Evolutionary conservation across 495 filamentous ascomycete species (phyloP), one percentile per base, ranked within the genome.

Genomic region (Coniosporium apollinis): DNA sequence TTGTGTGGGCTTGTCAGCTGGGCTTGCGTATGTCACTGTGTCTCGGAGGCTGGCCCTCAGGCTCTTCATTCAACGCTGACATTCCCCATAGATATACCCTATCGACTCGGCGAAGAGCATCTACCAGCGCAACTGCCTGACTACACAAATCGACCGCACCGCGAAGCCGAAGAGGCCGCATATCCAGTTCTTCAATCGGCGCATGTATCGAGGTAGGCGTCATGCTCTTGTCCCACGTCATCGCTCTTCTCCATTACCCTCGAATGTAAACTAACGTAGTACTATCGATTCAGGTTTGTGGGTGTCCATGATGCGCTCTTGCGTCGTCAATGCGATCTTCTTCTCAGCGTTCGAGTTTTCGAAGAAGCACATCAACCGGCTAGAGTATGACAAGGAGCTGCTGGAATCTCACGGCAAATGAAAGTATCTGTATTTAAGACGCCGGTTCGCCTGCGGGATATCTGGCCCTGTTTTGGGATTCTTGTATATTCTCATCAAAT

Each of bases 41-140:
- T n/a, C n/a, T n/a, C n/a, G n/a, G n/a, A n/a, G n/a, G n/a, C n/a
- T n/a, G n/a, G n/a, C n/a, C n/a, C n/a, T n/a, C n/a, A n/a, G n/a
- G n/a, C n/a, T n/a, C n/a, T n/a, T n/a, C n/a, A 30, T 40, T 33
- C 39, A 16, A n/a, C 13, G 37, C 29, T 29, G 9, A 38, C 30
- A 34, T 24, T 42, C 38, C 45, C 34, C 38, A n/a, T n/a, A 70
- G 69, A 74, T 69, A 29, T 66, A 86, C 53, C 81, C 81, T 7
- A 74, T 89, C 46, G 81, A 89, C 54, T 79, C 79, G 5, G 79
- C 78, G 6, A 89, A 89, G 55, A 78, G 70, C 42, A 76, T 79
- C 38, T 89, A 84, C 53, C 81, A 89, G 50, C 67, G 79, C 15
- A 81, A 84, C 45, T 74, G 80, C 30, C 62, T 89, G 21, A 74